phyloP scores from a whole-genome alignment of 2,329 filamentous ascomycete genomes.

The Pseudocercospora fijiensis region DNA sequence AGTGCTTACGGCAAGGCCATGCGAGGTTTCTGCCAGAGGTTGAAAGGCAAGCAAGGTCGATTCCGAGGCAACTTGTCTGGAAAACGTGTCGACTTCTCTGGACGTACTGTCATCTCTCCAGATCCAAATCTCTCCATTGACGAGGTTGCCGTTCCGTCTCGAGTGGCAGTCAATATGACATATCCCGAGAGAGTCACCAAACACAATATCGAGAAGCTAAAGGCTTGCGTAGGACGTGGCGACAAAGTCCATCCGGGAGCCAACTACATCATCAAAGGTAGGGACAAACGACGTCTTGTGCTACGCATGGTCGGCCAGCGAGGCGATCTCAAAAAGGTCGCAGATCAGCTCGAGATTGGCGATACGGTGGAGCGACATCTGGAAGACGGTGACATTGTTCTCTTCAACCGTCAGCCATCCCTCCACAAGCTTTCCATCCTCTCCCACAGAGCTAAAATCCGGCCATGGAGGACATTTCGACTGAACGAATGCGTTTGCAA shows the following conservation, averaged over 20 bases:
- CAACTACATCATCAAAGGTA: conserved; percentile 73
- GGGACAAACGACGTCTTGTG: conserved; percentile 67
- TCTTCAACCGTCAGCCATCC: conserved; percentile 97
- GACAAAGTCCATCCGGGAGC: conserved; percentile 81
- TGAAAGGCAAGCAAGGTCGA: conserved; percentile 96
- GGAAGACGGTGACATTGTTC: conserved; percentile 90
- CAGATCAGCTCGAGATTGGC: conserved; percentile 72
- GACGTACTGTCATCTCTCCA: conserved; percentile 93
- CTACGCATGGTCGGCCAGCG: conserved; percentile 55
- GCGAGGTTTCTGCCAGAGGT: conserved; percentile 86
- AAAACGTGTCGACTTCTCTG: conserved; percentile 98
- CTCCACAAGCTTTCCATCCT: conserved; percentile 99
- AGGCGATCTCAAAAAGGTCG: conserved; percentile 64
- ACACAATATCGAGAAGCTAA: conserved; percentile 82
- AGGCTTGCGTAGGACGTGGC: conserved; percentile 71
- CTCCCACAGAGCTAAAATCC: conserved; percentile 87
- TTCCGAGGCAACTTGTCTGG: conserved; percentile 96
- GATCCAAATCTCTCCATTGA: conserved; percentile 93
- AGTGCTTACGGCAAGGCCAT: conserved; percentile 84
- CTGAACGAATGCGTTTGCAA: conserved; percentile 98
- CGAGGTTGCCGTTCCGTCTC: conserved; percentile 83
- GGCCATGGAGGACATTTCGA: conserved; percentile 92
- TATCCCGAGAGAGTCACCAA: conserved; percentile 86
- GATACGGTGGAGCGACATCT: conserved; percentile 93
- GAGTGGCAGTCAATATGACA: conserved; percentile 94